These are phyloP conservation scores for Leishmania martiniquensis DNA, from an alignment of 208 protist genomes.

Conservation along the genomic window DNA sequence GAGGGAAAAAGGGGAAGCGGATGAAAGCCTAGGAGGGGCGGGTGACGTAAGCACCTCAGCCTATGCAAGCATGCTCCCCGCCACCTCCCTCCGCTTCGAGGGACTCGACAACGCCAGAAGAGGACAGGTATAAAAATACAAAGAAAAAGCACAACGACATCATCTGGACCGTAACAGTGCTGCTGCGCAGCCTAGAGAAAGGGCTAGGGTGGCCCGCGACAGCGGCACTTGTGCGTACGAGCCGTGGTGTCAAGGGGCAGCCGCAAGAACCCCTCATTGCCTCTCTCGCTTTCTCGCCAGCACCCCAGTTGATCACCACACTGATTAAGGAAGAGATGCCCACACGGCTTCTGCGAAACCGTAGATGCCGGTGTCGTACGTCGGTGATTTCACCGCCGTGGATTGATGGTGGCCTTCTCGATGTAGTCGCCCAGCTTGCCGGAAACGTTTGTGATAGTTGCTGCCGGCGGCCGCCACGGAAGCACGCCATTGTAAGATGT, in stretches of 20 bases:
- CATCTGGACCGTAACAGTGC: neutral
- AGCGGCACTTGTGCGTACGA: too few species aligned
- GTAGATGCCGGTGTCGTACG: neutral
- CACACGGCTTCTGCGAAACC: neutral
- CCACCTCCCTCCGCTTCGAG: neutral
- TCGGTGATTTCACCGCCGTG: neutral
- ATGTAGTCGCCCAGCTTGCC: constrained; percentile 31
- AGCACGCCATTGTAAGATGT: constrained; percentile 76
- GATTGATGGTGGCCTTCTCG: constrained; percentile 5
- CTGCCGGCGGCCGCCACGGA: constrained; percentile 58
- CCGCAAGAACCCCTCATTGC: neutral
- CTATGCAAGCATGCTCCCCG: neutral
- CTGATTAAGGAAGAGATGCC: neutral
- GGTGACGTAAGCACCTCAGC: neutral
- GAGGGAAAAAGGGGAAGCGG: too few species aligned
- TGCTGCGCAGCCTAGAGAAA: neutral
- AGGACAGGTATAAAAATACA: neutral
- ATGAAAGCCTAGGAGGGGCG: neutral
- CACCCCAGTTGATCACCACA: neutral
- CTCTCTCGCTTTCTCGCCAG: neutral
- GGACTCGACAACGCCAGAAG: neutral
- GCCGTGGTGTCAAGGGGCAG: too few species aligned
- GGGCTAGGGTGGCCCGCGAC: neutral
- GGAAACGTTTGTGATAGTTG: constrained; percentile 70
- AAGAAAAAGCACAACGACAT: neutral